Base-by-base conservation (phyloP, 2,329 filamentous ascomycete species). In the Ciborinia camelliae region DNA sequence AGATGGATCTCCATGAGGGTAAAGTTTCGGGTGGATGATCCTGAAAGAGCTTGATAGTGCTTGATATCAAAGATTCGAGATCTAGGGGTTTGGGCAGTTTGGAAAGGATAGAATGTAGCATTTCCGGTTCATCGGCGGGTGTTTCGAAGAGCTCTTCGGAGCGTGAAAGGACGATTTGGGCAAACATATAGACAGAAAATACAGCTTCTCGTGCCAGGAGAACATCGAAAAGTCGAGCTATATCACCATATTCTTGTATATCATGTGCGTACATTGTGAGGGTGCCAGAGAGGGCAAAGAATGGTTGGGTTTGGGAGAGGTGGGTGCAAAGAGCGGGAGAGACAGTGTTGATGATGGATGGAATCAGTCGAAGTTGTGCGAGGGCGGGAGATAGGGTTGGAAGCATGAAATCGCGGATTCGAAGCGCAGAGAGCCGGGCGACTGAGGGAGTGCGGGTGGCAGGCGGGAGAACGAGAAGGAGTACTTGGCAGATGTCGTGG, bases 321-420 rank as follows among this genome's bases (percentile, higher is more conserved):
- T 97, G 94, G 9, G 77, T 79, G 75, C 86, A 89, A 30, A 99
- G 81, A 51, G 81, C 79, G 5, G 87, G 84, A 76, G 97, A 92
- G 30, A 87, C 89, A 43, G 82, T 82, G 68, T 84, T 80, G 32
- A 99, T 81, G 64, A 99, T 90, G 64, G 91, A 86, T 8, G 92
- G 93, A 63, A 99, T 88, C 15, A 99, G 84, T 47, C 87, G 85
- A n/a, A 99, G 86, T 77, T 99, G 95, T 63, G 88, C 83, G 57
- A 96, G 81, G 28, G 93, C 91, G 3, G 92, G 91, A 18, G 86
- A 81, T 52, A 99, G 85, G 48, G 87, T 91, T 10, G 94, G 93
- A 14, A 99, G 86, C 95, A 99, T 97, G 77, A 97, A 99, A 78
- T 99, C 95, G 68, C 95, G 87, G 75, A 99, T 97, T 62, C 92